Evolutionary conservation across 2,329 filamentous ascomycete species (phyloP).

Genomic region (Neonectria coccinea): DNA sequence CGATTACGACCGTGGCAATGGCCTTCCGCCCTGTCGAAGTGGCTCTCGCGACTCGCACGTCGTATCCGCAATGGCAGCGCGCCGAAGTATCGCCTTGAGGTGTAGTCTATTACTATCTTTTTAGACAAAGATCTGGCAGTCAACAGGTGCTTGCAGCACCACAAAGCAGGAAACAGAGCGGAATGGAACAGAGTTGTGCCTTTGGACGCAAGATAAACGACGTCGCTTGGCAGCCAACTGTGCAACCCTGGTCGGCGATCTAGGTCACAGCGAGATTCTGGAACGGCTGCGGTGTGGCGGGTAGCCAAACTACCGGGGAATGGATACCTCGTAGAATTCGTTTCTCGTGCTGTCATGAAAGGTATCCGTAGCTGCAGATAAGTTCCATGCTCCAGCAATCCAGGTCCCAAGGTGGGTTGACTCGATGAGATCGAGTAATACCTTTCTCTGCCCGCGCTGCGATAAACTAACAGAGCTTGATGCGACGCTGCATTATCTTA

Average conservation of each 20-base stretch:
- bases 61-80: not conserved
- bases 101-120: no score
- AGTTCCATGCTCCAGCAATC: not conserved
- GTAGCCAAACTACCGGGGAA: not conserved
- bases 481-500: conserved; percentile 38
- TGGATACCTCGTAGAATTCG: no score
- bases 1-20: not conserved
- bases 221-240: not conserved
- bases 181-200: not conserved
- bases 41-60: not conserved
- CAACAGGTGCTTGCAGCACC: no score
- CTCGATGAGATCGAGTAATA: conserved; percentile 61
- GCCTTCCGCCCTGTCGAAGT: not conserved
- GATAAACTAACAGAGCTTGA: conserved; percentile 33
- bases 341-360: not conserved
- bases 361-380: conserved; percentile 19
- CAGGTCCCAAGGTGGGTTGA: conserved; percentile 45
- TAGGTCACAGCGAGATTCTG: conserved; percentile 10
- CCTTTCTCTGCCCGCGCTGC: conserved; percentile 29
- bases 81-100: not conserved
- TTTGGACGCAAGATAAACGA: conserved; percentile 13
- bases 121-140: not conserved
- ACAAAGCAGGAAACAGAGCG: not conserved
- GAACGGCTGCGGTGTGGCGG: conserved; percentile 16
- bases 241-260: conserved; percentile 9